These are phyloP conservation scores for Talaromyces proteolyticus DNA, from an alignment of 495 filamentous ascomycete species.

Conservation along the genomic window DNA sequence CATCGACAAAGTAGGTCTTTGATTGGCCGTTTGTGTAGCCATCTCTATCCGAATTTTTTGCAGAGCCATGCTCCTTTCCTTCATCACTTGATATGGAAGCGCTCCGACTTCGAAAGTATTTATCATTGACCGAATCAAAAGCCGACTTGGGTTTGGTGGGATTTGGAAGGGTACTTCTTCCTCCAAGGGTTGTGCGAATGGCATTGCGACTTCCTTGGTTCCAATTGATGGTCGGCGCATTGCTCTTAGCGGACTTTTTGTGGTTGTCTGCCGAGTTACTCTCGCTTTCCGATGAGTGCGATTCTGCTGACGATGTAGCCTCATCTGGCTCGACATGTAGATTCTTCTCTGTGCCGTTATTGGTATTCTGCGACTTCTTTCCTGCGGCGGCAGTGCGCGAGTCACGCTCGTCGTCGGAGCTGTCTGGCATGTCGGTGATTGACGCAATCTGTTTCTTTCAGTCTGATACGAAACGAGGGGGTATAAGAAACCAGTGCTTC, in stretches of 20 bases:
- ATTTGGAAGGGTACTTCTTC: constrained; percentile 6
- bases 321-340: constrained; percentile 27
- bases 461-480: too few species aligned
- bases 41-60: constrained; percentile 19
- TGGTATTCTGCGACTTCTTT: constrained; percentile 25
- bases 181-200: constrained; percentile 29
- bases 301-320: constrained; percentile 24
- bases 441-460: neutral
- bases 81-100: constrained; percentile 22
- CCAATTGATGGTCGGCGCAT: constrained; percentile 32
- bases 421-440: constrained; percentile 18
- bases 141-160: constrained; percentile 5
- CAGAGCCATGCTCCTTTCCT: constrained; percentile 5
- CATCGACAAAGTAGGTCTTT: constrained; percentile 17
- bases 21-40: constrained; percentile 12
- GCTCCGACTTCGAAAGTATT: constrained; percentile 35
- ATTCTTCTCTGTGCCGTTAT: constrained; percentile 16
- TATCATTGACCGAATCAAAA: constrained; percentile 34
- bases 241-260: constrained; percentile 11
- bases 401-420: constrained; percentile 32
- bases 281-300: constrained; percentile 11
- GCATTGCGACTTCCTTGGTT: constrained; percentile 30
- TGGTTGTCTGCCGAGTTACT: constrained; percentile 1
- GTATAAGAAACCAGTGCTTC: too few species aligned
- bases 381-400: constrained; percentile 37